A percentile compares a stretch with the other conserved stretches of the same genome.
Conservation (phyloP, 768 basidiomycete species). For the Tricholoma saponaceum region DNA sequence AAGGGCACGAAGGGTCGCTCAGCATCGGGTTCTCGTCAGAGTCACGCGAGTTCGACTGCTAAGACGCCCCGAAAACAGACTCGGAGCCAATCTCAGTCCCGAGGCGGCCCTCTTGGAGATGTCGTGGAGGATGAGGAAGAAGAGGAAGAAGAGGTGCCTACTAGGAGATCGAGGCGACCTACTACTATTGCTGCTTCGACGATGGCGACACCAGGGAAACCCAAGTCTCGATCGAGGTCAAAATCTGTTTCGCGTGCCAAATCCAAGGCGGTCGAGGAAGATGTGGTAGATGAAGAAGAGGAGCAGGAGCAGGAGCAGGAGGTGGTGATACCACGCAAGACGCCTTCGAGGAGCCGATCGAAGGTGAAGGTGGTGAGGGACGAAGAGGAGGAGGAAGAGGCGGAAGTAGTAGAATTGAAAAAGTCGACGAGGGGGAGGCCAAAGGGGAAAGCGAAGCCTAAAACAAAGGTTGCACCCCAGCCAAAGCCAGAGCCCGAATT, state of each 20-base stretch:
- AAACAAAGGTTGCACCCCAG: not conserved
- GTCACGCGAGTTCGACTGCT: slow-evolving; percentile 11
- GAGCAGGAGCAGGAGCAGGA: not conserved
- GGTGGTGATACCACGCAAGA: not conserved
- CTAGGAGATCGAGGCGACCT: not conserved
- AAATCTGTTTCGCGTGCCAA: slow-evolving; percentile 14
- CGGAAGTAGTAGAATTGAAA: slow-evolving; percentile 6
- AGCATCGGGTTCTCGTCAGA: not conserved
- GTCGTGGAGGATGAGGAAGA: slow-evolving; percentile 22
- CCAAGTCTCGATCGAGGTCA: slow-evolving; percentile 21
- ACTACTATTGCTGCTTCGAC: not conserved
- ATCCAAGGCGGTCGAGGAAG: slow-evolving; percentile 9
- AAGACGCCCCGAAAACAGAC: slow-evolving; percentile 20
- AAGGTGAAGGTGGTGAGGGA: slow-evolving; percentile 9
- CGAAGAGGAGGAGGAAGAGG: slow-evolving; percentile 8
- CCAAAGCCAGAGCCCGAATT: slow-evolving; percentile 3
- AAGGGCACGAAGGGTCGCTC: slow-evolving; percentile 10
- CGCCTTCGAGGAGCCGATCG: slow-evolving; percentile 8
- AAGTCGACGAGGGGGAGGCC: slow-evolving; percentile 10
- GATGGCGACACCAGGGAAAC: slow-evolving; percentile 6
- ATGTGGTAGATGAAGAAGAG: slow-evolving; percentile 13
- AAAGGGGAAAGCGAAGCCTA: not conserved
- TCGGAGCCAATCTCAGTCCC: slow-evolving; percentile 9
- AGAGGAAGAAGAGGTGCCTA: slow-evolving; percentile 13
- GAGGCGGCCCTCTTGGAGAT: slow-evolving; percentile 11